Evolutionary conservation across 2,329 filamentous ascomycete species (phyloP), one percentile per base, ranked within the genome.

Genomic region (Penicillium griseofulvum): DNA sequence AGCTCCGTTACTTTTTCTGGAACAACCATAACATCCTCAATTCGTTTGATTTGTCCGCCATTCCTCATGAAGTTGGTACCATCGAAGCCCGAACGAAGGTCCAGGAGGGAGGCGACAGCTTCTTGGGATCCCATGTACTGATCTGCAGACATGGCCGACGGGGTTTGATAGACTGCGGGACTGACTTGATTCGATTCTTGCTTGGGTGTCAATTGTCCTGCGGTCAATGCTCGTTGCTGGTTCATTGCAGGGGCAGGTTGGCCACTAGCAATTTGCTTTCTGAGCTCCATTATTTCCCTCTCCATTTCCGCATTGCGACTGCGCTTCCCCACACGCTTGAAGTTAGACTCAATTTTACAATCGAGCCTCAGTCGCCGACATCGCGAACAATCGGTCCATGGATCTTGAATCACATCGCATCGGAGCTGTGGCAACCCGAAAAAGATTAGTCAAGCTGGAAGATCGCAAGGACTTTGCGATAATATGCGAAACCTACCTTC

Each of bases 311-410:
- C 83, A 80, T 87, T 79, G 76, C 85, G 76, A 60, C 84, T 87
- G 55, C 85, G 80, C 74, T 87, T 87, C 45, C 84, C 85, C 33
- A 87, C 76, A 57, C 86, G 81, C 74, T 86, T 87, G 76, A 88
- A 88, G 71, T 85, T 85, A 58, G 83, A 82, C 65, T 87, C 84
- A 69, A 88, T 87, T 65, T 85, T 84, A 73, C 86, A 88, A 52
- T 80, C 78, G 37, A 87, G 81, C 57, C 80, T 81, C 54, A 87
- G 79, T 62, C 86, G 86, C 58, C 79, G 76, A 71, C 85, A 88
- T 57, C 85, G 80, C 36, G 79, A 80, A 72, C 85, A 88, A 49
- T 80, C 77, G 57, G 78, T 77, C 72, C 84, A 87, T 11, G 84
- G 85, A 43, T 86, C 83, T 66, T 86, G 83, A 54, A 83, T 74